Evolutionary conservation across 495 filamentous ascomycete genomes (phyloP), one percentile per base, ranked within the genome.

Genomic region (Recurvomyces mirabilis): DNA sequence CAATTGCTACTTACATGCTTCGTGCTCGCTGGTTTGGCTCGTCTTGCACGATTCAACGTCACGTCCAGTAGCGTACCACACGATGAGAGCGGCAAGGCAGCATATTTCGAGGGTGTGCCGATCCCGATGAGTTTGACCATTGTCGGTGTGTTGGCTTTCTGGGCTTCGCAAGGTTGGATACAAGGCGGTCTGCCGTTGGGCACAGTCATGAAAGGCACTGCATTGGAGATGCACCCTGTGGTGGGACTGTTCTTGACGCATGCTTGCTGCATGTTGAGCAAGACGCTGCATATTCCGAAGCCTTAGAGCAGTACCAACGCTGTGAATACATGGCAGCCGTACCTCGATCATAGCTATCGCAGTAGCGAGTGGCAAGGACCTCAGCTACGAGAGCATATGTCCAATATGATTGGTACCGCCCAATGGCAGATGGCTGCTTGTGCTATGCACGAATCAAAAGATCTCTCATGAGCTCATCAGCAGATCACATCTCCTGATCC

Each of bases 11-110:
- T 98, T 15, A 68, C 83, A 15, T 82, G 87, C 63, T 96, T 96
- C 64, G 85, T 98, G 30, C 84, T 98, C 39, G 93, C 87, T 66
- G 91, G 93, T 25, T 73, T 98, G 41, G 93, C 89, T 11, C 84
- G 91, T 18, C 74, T 98, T 18, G 91, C 91, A 23, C 81, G 91
- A 49, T 98, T 98, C 74, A 98, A 98, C 63, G 91, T 98, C 32
- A 96, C 93, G 1, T 88, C 86, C 9, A 70, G 77, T 29, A 74
- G 74, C 43, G 71, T 98, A 12, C 91, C 91, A 35, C 95, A 94
- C 67, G 93, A 98, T 55, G 78, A 77, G 31, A 78, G 69, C 6
- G 91, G 91, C 35, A 98, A 98, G 67, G 83, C 81, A 19, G 75
- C 79, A 57, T 96, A 93, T 62, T 98, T 98, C 52, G 88, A 96